These are phyloP conservation scores for Lentinus brumalis DNA, from an alignment of 768 basidiomycete genomes.

Conservation along the genomic window DNA sequence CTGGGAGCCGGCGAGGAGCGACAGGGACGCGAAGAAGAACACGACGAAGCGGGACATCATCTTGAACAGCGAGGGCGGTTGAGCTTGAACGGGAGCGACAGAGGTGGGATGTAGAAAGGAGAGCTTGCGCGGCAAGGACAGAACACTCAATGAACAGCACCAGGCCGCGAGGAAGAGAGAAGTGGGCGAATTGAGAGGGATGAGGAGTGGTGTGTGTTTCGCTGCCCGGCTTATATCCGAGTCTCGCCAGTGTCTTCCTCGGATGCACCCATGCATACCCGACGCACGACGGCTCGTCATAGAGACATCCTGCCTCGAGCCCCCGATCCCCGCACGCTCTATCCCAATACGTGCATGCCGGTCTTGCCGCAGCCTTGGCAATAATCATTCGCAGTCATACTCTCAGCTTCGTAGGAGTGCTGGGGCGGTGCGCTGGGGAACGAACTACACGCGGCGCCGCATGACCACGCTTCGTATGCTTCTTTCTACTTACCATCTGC, in stretches of 20 bases:
- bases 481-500: background rate
- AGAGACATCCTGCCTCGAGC: background rate
- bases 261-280: background rate
- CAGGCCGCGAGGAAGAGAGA: conserved; percentile 4
- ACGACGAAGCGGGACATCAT: conserved; percentile 14
- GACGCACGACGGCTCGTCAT: background rate
- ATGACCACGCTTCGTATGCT: background rate
- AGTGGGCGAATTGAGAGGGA: background rate
- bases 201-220: background rate
- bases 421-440: background rate
- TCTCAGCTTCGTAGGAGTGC: background rate
- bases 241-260: background rate
- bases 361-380: background rate
- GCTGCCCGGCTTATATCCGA: background rate
- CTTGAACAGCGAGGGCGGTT: background rate
- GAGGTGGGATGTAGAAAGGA: background rate
- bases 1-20: conserved; percentile 14
- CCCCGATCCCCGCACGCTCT: background rate
- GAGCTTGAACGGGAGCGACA: background rate
- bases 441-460: background rate
- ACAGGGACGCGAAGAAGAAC: conserved; percentile 10
- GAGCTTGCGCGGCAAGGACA: background rate
- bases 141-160: conserved; percentile 3
- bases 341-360: background rate
- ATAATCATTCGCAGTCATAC: background rate